Conservation (phyloP, 1,139 yeast species). For the Candida dubliniensis region DNA sequence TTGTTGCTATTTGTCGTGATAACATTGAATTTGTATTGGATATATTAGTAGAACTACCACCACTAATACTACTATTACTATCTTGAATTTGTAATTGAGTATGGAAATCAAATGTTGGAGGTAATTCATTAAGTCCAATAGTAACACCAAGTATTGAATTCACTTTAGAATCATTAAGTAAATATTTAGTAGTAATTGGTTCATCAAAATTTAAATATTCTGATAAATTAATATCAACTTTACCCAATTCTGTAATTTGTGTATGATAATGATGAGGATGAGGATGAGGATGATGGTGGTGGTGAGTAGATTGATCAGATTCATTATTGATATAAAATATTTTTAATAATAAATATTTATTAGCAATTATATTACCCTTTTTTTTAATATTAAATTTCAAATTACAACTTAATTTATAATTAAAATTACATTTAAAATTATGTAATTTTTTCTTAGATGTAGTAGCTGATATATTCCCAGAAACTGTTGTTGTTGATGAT, state of each 20-base stretch:
- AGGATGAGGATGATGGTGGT: not conserved
- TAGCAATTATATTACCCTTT: constrained; percentile 38
- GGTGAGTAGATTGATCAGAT: not conserved
- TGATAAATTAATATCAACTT: constrained; percentile 63
- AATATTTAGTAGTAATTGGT: constrained; percentile 57
- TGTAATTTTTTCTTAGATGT: constrained; percentile 40
- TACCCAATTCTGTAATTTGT: constrained; percentile 54
- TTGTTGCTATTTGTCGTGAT: constrained; percentile 3
- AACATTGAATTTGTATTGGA: not conserved
- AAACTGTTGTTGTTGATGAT: constrained; percentile 13
- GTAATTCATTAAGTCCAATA: constrained; percentile 39
- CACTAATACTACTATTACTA: constrained; percentile 11
- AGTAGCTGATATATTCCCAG: constrained; percentile 32
- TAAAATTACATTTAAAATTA: constrained; percentile 44
- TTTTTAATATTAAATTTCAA: constrained; percentile 38
- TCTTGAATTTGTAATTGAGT: constrained; percentile 42
- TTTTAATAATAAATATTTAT: constrained; percentile 35
- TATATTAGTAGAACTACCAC: no score
- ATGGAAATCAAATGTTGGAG: constrained; percentile 44
- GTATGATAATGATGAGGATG: constrained; percentile 1
- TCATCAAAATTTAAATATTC: constrained; percentile 65
- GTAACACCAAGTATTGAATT: constrained; percentile 68
- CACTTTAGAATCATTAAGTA: constrained; percentile 75
- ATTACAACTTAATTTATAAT: constrained; percentile 40
- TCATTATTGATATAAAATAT: constrained; percentile 37